phyloP scores from a whole-genome alignment of 345 rosid genomes.

The Boechera retrofracta region DNA sequence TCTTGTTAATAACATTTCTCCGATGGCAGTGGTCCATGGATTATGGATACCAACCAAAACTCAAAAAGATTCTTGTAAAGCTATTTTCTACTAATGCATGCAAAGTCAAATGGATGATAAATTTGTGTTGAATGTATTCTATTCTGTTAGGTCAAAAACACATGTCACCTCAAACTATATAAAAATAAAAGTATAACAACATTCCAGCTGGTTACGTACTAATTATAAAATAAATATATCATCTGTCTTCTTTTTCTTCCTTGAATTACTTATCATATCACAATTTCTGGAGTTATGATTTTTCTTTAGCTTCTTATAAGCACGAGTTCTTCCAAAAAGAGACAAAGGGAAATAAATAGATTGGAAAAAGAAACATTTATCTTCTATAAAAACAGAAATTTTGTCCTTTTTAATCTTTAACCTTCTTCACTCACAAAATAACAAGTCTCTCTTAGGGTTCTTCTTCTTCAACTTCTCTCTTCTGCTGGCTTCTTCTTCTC shows the following conservation, averaged over 20 bases:
- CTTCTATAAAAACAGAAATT: constrained; percentile 38
- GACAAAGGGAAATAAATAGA: constrained; percentile 28
- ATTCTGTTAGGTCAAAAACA: constrained; percentile 46
- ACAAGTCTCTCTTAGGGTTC: constrained; percentile 9
- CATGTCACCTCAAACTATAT: constrained; percentile 47
- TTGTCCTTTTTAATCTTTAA: constrained; percentile 34
- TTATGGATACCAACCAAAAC: constrained; percentile 31
- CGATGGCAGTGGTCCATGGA: constrained; percentile 32
- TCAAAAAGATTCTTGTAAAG: constrained; percentile 32
- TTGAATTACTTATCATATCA: constrained; percentile 28
- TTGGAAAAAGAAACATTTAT: constrained; percentile 24
- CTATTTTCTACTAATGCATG: constrained; percentile 41
- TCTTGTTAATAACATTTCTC: background rate
- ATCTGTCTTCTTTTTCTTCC: constrained; percentile 20
- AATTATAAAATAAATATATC: constrained; percentile 1
- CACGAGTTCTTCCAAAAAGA: constrained; percentile 42
- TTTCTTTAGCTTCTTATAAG: constrained; percentile 8
- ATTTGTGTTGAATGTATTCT: constrained; percentile 45
- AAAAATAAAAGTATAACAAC: constrained; percentile 35
- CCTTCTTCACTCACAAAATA: constrained; percentile 23
- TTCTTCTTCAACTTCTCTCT: constrained; percentile 26
- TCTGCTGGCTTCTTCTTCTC: background rate
- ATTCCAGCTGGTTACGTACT: constrained; percentile 41
- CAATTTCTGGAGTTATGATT: background rate
- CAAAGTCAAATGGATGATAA: constrained; percentile 47